Base-by-base conservation (phyloP, 805 yeast genomes). In the Yarrowia sp. region DNA sequence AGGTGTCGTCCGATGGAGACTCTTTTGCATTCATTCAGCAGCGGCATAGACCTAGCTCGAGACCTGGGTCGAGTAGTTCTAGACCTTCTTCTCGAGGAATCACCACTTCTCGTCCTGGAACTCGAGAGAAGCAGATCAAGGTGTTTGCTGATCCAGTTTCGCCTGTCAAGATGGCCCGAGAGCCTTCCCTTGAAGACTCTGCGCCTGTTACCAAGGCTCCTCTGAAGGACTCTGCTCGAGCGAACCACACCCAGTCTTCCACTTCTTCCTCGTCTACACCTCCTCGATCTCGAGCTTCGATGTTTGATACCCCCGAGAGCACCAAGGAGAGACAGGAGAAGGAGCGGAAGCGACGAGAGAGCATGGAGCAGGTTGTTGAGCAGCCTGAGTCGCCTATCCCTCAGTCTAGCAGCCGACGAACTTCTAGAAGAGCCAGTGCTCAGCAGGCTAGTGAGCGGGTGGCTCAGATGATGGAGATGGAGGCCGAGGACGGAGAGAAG, bases 311-410 rank as follows among this genome's bases (percentile, higher is more conserved):
- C 52, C 26, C 36, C 38, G 52, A 43, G 36, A 45, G 59, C 35
- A 36, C 55, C 16, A 43, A 53, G 69, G 69, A 43, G 43, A 14
- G 52, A 16, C 52, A 46, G 40, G 61, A 64, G 46, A 32, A 35
- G 45, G 64, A 64, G 55, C 40, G 53, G n/a, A 48, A 38, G 45
- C 61, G 56, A 15, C 48, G 45, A 11, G 52, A 52, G 53, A 38
- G 59, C 55, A 52, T 46, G 64, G 42, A 38, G 67, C 45, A 65
- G 71, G 40, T 65, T 48, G 35, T 45, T 36, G 50, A 36, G 58
- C 52, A 56, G 59, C 41, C 58, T 45, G 58, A 43, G 45, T 46
- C 55, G 10, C 59, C 55, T 11, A n/a, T 48, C 8, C 32, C 43
- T 7, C 70, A 49, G 14, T 32, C 59, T n/a, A 32, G 52, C 40